Evolutionary conservation across 1,284 basidiomycete genomes (phyloP).

Genomic region (Microbotryomycetes sp.): DNA sequence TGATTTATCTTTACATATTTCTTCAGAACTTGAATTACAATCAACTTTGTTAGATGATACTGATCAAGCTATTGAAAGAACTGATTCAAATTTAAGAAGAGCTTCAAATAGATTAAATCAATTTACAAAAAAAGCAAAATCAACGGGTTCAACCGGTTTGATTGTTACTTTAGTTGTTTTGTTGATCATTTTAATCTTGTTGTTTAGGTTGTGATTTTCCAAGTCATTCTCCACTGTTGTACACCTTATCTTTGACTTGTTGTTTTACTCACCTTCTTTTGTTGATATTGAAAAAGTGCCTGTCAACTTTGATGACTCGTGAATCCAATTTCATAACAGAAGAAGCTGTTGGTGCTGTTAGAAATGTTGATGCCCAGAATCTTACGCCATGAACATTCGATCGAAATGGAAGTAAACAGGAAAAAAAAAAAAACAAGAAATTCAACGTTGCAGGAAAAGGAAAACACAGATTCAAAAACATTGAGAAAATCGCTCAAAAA

Average conservation of each 20-base stretch:
- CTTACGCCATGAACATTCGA: no score
- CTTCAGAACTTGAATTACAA: conserved; percentile 37
- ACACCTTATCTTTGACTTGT: not conserved
- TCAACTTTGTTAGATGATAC: conserved; percentile 36
- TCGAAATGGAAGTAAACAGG: no score
- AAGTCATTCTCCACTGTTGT: not conserved
- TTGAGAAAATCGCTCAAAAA: no score
- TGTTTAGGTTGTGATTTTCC: conserved; percentile 23
- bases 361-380: no score
- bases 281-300: no score
- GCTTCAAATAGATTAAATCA: conserved; percentile 30
- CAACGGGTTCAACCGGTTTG: conserved; percentile 28
- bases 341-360: no score
- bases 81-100: conserved; percentile 28
- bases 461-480: no score
- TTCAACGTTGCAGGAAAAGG: no score
- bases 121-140: conserved; percentile 28
- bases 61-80: conserved; percentile 35
- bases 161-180: conserved; percentile 31
- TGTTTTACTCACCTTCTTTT: no score
- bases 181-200: conserved; percentile 28
- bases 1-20: conserved; percentile 34
- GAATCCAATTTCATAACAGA: no score
- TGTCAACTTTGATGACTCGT: no score
- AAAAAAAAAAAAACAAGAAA: no score